Evolutionary conservation across 140 eudicot species (phyloP).

Genomic region (Stevia rebaudiana): DNA sequence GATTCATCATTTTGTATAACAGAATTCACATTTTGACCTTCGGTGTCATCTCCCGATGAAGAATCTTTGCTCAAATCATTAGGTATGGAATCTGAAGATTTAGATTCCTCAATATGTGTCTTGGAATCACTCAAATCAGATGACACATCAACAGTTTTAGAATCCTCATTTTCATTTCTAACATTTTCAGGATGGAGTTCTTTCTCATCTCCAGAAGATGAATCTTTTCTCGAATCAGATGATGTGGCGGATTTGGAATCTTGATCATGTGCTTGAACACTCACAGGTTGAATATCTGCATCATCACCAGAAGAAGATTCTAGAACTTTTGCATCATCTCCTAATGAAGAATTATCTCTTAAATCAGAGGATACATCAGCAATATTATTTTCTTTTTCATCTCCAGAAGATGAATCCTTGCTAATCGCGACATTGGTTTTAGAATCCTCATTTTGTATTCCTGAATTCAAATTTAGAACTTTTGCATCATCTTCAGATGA

Average conservation of each 20-base stretch:
- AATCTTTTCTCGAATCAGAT: slow-evolving; percentile 12
- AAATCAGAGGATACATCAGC: neutral
- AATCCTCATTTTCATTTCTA: slow-evolving; percentile 22
- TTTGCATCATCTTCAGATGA: slow-evolving; percentile 1
- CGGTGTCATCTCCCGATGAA: slow-evolving; percentile 27
- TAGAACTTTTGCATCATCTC: neutral
- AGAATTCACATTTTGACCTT: slow-evolving; percentile 26
- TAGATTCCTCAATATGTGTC: neutral
- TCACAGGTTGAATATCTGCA: slow-evolving; percentile 29
- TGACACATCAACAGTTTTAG: neutral
- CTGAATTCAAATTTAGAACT: neutral
- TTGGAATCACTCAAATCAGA: neutral
- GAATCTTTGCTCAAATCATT: neutral
- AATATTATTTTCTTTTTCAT: slow-evolving; percentile 16
- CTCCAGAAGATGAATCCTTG: slow-evolving; percentile 20
- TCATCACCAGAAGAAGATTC: slow-evolving; percentile 30
- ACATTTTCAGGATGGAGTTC: slow-evolving; percentile 28
- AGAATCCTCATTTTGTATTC: neutral
- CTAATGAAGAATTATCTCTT: neutral
- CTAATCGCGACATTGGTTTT: too few species aligned
- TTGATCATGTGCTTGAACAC: slow-evolving; percentile 10
- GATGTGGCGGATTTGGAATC: slow-evolving; percentile 21
- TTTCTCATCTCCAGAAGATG: slow-evolving; percentile 32
- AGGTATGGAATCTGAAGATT: neutral
- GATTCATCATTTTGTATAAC: slow-evolving; percentile 20